phyloP scores from a whole-genome alignment of 345 rosid species.

The Rhizophora mangle region DNA sequence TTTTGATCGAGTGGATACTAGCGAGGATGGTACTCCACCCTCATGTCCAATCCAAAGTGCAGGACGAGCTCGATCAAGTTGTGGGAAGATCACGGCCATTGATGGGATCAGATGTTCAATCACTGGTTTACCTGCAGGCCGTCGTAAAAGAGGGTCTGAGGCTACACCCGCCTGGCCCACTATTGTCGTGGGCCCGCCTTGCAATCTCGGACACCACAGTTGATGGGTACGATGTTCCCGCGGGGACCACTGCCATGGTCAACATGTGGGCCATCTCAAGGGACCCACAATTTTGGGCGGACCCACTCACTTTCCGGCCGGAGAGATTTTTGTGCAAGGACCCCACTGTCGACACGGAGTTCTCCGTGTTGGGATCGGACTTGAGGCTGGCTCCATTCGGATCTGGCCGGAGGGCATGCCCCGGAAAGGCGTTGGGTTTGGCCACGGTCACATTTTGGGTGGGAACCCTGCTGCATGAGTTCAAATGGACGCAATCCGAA shows the following conservation, averaged over 20 bases:
- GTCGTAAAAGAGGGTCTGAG: slow-evolving; percentile 51
- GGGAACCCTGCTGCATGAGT: slow-evolving; percentile 43
- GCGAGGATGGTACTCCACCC: slow-evolving; percentile 54
- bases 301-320: slow-evolving; percentile 39
- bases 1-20: slow-evolving; percentile 53
- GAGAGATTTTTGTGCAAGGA: slow-evolving; percentile 36
- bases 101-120: slow-evolving; percentile 33
- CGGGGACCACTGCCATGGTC: slow-evolving; percentile 53
- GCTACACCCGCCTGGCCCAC: slow-evolving; percentile 61
- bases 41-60: slow-evolving; percentile 47
- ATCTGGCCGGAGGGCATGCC: slow-evolving; percentile 52
- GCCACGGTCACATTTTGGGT: slow-evolving; percentile 45
- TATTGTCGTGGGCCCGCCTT: slow-evolving; percentile 56
- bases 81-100: slow-evolving; percentile 45
- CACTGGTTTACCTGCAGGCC: slow-evolving; percentile 35
- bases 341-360: slow-evolving; percentile 18
- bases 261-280: slow-evolving; percentile 64
- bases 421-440: slow-evolving; percentile 47
- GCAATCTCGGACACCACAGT: slow-evolving; percentile 38
- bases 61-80: slow-evolving; percentile 40
- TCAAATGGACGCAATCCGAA: slow-evolving; percentile 38
- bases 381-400: slow-evolving; percentile 57
- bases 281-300: slow-evolving; percentile 44
- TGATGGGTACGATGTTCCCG: slow-evolving; percentile 41
- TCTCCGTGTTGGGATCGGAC: slow-evolving; percentile 43